These are phyloP conservation scores for Dactylonectria estremocensis DNA, from an alignment of 2,329 filamentous ascomycete species.

Conservation along the genomic window DNA sequence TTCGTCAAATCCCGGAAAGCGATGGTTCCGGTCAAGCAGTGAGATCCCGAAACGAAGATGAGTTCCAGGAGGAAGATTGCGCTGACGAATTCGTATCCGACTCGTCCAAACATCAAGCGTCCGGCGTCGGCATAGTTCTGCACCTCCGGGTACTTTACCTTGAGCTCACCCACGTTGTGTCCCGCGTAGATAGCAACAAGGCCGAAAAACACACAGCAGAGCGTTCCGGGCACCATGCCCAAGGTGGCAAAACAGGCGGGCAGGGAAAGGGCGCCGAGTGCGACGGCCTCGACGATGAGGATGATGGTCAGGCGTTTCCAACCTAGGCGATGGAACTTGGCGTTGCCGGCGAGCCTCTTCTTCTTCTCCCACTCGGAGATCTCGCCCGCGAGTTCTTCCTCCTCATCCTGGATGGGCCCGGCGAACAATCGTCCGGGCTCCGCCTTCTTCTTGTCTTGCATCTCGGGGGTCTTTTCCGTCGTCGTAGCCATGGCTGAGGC, in stretches of 20 bases:
- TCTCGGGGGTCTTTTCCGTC: conserved; percentile 5
- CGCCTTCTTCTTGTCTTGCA: conserved; percentile 22
- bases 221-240: conserved; percentile 14
- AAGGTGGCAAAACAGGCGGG: conserved; percentile 28
- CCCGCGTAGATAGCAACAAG: conserved; percentile 28
- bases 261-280: conserved; percentile 28
- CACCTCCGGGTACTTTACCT: conserved; percentile 31
- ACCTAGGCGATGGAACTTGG: conserved; percentile 31
- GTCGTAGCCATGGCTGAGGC: conserved; percentile 15
- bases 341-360: conserved; percentile 30
- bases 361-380: conserved; percentile 33
- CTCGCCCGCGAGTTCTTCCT: conserved; percentile 29
- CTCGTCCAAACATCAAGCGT: conserved; percentile 28
- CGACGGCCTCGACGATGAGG: conserved; percentile 32
- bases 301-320: conserved; percentile 32
- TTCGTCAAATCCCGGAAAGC: conserved; percentile 31
- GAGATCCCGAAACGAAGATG: conserved; percentile 30
- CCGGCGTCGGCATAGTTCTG: conserved; percentile 29
- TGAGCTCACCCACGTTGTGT: conserved; percentile 29
- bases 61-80: conserved; percentile 26
- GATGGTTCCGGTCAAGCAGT: conserved; percentile 29
- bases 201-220: conserved; percentile 25
- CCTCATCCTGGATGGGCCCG: conserved; percentile 9
- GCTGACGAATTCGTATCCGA: conserved; percentile 25
- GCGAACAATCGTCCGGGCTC: conserved; percentile 22